Percentiles rank a stretch among this genome's conserved stretches.
These are phyloP conservation scores for Sambucus nigra DNA, from an alignment of 129 eudicot genomes.

Conservation along the genomic window DNA sequence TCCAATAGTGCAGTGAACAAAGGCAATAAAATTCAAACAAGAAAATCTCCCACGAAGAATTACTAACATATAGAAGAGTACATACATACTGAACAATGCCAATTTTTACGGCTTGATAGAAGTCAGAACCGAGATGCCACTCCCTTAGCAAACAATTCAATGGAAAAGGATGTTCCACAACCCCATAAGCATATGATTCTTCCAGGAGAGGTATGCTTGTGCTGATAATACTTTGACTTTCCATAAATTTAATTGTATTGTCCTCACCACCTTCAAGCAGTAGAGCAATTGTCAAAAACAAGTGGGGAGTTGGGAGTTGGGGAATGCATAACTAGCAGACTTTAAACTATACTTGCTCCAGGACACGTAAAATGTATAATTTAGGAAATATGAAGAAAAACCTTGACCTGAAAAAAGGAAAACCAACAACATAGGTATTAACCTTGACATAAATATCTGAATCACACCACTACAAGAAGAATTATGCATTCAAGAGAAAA, in stretches of 20 bases:
- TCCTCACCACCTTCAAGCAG: slow-evolving; percentile 77
- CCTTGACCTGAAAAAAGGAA: too few relatives aligned
- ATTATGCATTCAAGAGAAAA: too few relatives aligned
- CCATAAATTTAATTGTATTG: slow-evolving; percentile 70
- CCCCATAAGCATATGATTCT: slow-evolving; percentile 80
- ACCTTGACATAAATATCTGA: too few relatives aligned
- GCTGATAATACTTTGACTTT: slow-evolving; percentile 49
- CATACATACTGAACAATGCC: slow-evolving; percentile 98
- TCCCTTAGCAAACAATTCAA: slow-evolving; percentile 59
- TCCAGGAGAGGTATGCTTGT: slow-evolving; percentile 77
- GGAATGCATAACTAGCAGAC: too few relatives aligned
- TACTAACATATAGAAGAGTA: slow-evolving; percentile 2
- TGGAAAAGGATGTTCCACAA: slow-evolving; percentile 96
- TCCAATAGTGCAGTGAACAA: neutral
- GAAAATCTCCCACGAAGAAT: slow-evolving; percentile 2
- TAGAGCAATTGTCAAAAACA: slow-evolving; percentile 10
- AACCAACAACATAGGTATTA: too few relatives aligned
- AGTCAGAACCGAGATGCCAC: slow-evolving; percentile 88
- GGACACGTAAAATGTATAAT: too few relatives aligned
- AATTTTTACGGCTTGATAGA: slow-evolving; percentile 90
- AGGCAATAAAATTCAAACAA: neutral
- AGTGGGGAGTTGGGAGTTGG: neutral
- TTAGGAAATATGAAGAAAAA: too few relatives aligned
- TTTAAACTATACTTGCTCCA: too few relatives aligned
- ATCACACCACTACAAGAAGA: too few relatives aligned